Base-by-base conservation (phyloP, 2,329 filamentous ascomycete genomes). In the Stagonosporopsis chrysanthemi region DNA sequence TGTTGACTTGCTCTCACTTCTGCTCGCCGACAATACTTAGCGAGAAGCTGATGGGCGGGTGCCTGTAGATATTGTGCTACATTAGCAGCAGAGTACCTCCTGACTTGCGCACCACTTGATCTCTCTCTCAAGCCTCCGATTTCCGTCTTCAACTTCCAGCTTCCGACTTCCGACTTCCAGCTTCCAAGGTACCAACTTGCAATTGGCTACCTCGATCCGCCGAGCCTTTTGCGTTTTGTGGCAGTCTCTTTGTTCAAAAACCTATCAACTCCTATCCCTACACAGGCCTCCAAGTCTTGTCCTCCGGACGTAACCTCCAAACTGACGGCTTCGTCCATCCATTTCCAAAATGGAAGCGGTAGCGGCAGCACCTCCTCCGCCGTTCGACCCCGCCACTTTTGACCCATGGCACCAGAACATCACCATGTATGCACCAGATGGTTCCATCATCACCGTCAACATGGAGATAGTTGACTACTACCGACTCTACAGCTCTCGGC, bases 401-500 rank as follows among this genome's bases (percentile, higher is more conserved):
- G 77, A 87, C 64, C 80, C 82, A 1, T 84, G 79, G 69, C 74
- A 65, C 36, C 85, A 88, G 68, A 72, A 69, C 38, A 68, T 89
- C 67, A 81, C 74, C 36, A 70, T 88, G 48, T 69, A 75, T 35
- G 60, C 70, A 24, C 66, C 75, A 3, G 77, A 86, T 69, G 81
- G 81, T 23, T 75, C 71, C 1, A 63, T 74, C 1, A 70, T 84
- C 59, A 62, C 70, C 0, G 67, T 82, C 36, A 64, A 71, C 40
- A 72, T 87, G 56, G 43, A 61, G 8, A 69, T 75, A 3, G 57
- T 88, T 36, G 74, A 86, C 63, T 51, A 60, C 4, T 80, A 79
- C 46, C 73, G 81, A 51, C 72, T 78, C 56, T 83, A 83, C 69
- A 79, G 79, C 57, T 73, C 80, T 55, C 76, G 77, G 8, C 70